Base-by-base conservation (phyloP, 345 rosid genomes). In the Brassica nigra region DNA sequence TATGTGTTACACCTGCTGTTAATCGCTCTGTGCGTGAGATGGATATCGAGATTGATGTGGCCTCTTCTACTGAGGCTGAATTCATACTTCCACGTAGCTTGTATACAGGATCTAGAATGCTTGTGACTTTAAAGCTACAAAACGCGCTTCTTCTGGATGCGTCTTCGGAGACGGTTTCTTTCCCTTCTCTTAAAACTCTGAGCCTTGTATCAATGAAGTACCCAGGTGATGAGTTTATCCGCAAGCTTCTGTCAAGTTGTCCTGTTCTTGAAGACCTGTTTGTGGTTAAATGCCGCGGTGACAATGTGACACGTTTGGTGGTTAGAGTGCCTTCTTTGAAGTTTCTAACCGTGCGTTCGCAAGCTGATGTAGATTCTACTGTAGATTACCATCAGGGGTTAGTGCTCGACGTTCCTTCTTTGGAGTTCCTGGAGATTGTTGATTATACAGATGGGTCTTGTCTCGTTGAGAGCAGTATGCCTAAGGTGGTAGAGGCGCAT, bases 251-350 rank as follows among this genome's bases (percentile, higher is more conserved):
- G 44, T 80, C 75, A 2, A 27, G 15, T 63, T 80, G 83, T 55
- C 71, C 37, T 10, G 47, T 80, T 62, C 79, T 75, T 59, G 79
- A 75, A 63, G 67, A 14, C 30, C 57, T 78, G 69, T 2, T 0
- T 28, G 68, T 77, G 5, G 28, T 6, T 1, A 57, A 27, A 68
- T 9, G 42, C 3, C 10, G 0, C 3, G 7, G n/a, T 59, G 73
- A 76, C n/a, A 68, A 76, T 42, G 68, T 76, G 62, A 4, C 33
- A 0, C 6, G 31, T 15, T 76, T 68, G 8, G 33, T 2, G 1
- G 9, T 76, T 16, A 67, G 12, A 57, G 73, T 58, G 30, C 3
- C 57, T 5, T 52, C 57, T 52, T 52, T 52, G 5, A 52, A 52
- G 57, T 52, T n/a, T 52, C 8, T 52, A n/a, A 52, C 57, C 57